A percentile compares a stretch with the other conserved stretches of the same genome.
Conservation (phyloP, 2,329 filamentous ascomycete genomes). For the Westerdykella sp. region DNA sequence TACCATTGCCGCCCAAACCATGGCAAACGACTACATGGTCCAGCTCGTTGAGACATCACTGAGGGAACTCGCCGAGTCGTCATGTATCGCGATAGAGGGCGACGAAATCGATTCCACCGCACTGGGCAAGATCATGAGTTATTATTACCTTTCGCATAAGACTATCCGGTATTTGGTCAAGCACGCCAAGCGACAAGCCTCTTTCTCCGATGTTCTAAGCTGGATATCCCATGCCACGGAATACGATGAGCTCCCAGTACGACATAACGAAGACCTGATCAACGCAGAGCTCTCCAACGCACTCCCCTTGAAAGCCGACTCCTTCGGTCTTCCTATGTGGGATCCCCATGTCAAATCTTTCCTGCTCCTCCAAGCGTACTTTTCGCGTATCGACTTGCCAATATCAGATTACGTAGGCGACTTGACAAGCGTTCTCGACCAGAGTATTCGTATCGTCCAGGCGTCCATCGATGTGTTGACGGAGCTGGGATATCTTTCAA, state of each 20-base stretch:
- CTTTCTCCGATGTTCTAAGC: conserved; percentile 73
- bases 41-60: conserved; percentile 85
- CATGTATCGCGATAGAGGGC: conserved; percentile 77
- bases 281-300: conserved; percentile 84
- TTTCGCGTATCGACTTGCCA: conserved; percentile 85
- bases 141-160: conserved; percentile 93
- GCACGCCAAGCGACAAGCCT: conserved; percentile 67
- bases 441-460: conserved; percentile 94
- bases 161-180: conserved; percentile 81
- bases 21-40: conserved; percentile 93
- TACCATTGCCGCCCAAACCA: conserved; percentile 72
- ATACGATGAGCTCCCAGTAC: conserved; percentile 95
- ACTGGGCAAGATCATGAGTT: conserved; percentile 97
- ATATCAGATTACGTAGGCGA: conserved; percentile 97
- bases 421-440: conserved; percentile 80
- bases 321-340: conserved; percentile 81
- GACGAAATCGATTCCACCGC: conserved; percentile 86
- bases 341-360: conserved; percentile 97
- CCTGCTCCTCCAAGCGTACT: conserved; percentile 87
- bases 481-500: conserved; percentile 76
- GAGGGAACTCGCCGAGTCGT: conserved; percentile 71
- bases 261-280: conserved; percentile 97
- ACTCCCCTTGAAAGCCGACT: conserved; percentile 61
- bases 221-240: conserved; percentile 94
- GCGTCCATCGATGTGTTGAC: conserved; percentile 90